Base-by-base conservation (phyloP, 345 rosid genomes). In the Geranium brycei region DNA sequence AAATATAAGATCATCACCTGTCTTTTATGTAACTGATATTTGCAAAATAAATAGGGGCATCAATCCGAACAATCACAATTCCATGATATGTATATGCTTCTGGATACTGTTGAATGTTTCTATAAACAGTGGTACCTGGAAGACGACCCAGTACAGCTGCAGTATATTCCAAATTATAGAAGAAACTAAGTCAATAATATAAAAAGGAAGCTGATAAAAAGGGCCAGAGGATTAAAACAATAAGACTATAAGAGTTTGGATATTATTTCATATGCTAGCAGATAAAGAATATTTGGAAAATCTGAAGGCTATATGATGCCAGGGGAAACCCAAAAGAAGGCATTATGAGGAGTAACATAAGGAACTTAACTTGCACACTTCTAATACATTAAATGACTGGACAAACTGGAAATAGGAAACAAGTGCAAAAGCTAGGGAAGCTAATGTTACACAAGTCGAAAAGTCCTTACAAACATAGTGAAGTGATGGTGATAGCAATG, bases 111-210 rank as follows among this genome's bases (percentile, higher is more conserved):
- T 74, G 80, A 69, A 74, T 41, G 73, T 90, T 93, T 80, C 99
- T 86, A 75, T 93, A 93, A 62, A 93, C 83, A 41, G 99, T 93
- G 72, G 99, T 90, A 69, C 99, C 99, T 58, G 99, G 99, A 77
- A 90, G 97, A 55, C 97, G 91, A 12, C 99, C 99, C 89, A 90
- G 77, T 58, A 90, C 85, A 80, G 99, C 99, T 93, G 82, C 77
- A 72, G 65, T 28, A 57, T 57, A 69, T 60, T 64, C 38, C 65
- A 72, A 23, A 63, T 19, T 28, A 47, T 60, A 7, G 51, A 32
- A 51, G 31, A 18, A 15, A 17, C 58, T 32, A 14, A 65, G 5
- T 17, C 30, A 69, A 17, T 65, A 31, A 40, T 23, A 23, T 23
- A 23, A 23, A 23, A 23, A 2, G 28, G 28, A 23, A 23, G 28